phyloP scores from a whole-genome alignment of 257 asterid genomes.

The Avicennia marina region DNA sequence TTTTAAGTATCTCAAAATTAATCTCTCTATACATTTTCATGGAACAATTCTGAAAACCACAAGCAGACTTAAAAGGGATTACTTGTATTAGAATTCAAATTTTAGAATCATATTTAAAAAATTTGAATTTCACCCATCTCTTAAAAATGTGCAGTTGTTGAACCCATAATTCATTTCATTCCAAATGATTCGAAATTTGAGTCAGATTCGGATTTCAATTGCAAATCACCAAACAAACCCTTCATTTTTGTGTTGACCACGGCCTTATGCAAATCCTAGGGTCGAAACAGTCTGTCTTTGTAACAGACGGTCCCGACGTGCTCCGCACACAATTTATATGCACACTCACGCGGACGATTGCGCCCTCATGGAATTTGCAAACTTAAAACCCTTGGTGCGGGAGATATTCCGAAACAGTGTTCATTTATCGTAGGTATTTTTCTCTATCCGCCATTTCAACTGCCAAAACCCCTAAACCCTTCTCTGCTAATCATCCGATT shows the following conservation, averaged over 20 bases:
- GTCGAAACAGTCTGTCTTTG: not conserved
- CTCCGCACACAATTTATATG: not conserved
- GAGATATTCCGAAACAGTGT: not conserved
- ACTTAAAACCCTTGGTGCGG: conserved; percentile 22
- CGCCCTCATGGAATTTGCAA: not conserved
- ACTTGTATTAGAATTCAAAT: too few species aligned
- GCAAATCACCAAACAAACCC: too few species aligned
- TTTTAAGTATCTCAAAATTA: too few species aligned
- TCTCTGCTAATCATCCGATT: not conserved
- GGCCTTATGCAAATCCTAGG: not conserved
- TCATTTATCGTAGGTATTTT: conserved; percentile 5
- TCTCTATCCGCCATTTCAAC: not conserved
- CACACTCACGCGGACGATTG: conserved; percentile 4
- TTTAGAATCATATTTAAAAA: too few species aligned
- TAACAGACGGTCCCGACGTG: conserved; percentile 1
- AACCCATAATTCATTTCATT: too few species aligned
- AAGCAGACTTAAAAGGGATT: too few species aligned
- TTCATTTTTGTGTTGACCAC: not conserved
- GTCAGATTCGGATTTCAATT: too few species aligned
- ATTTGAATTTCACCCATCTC: too few species aligned
- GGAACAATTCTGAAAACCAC: too few species aligned
- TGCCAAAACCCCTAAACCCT: conserved; percentile 23
- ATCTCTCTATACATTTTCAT: too few species aligned
- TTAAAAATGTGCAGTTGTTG: too few species aligned
- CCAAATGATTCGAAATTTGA: too few species aligned